These are phyloP conservation scores for Exutisphaerella laricina DNA, from an alignment of 2,329 filamentous ascomycete genomes.

Conservation along the genomic window DNA sequence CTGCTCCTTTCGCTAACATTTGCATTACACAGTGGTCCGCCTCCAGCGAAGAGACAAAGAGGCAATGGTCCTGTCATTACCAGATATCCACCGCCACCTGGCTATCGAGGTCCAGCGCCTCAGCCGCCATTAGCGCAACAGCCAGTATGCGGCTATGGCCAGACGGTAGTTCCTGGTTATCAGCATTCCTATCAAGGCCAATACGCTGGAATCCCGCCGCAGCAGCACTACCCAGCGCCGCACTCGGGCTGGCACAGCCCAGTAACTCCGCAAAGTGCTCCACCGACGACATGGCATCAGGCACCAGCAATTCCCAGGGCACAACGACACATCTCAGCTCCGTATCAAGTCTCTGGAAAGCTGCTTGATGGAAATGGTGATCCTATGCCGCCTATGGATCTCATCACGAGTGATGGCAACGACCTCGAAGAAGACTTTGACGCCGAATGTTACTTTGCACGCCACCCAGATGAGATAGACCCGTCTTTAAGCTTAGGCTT, in stretches of 20 bases:
- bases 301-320: slow-evolving; percentile 8
- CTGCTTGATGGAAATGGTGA: slow-evolving; percentile 28
- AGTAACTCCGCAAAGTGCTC: slow-evolving; percentile 12
- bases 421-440: slow-evolving; percentile 41
- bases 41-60: slow-evolving; percentile 40
- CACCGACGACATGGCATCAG: slow-evolving; percentile 18
- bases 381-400: slow-evolving; percentile 19
- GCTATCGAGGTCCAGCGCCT: slow-evolving; percentile 34
- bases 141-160: slow-evolving; percentile 18
- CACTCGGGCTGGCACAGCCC: slow-evolving; percentile 10
- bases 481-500: slow-evolving; percentile 42
- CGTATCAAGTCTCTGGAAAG: slow-evolving; percentile 5
- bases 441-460: slow-evolving; percentile 40
- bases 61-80: slow-evolving; percentile 45
- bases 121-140: slow-evolving; percentile 15
- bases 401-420: slow-evolving; percentile 12
- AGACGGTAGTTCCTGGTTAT: slow-evolving; percentile 7
- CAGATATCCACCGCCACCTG: slow-evolving; percentile 46
- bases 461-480: slow-evolving; percentile 42
- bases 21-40: slow-evolving; percentile 18
- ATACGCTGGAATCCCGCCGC: slow-evolving; percentile 9
- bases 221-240: slow-evolving; percentile 15
- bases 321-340: slow-evolving; percentile 21
- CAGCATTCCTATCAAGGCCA: slow-evolving; percentile 6
- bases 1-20: neutral